Base-by-base conservation (phyloP, 116 monocot genomes). In the Trichopus zeylanicus region DNA sequence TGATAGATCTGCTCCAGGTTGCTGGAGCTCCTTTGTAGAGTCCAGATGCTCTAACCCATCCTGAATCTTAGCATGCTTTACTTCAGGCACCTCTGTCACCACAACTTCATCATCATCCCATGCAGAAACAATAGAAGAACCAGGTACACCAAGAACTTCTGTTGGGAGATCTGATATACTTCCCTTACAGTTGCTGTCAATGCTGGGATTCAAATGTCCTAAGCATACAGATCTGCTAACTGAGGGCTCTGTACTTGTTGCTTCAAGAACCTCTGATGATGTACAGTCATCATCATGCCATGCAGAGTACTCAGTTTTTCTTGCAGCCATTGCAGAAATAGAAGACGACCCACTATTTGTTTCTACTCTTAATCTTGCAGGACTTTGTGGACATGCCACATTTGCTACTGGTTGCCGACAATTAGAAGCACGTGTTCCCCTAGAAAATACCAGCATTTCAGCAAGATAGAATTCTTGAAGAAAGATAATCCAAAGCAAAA, bases 341-440 rank as follows among this genome's bases (percentile, higher is more conserved):
- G 26, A 52, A 31, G 75, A 68, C 27, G 74, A 31, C 57, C 15
- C 48, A 55, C 46, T 56, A 34, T 59, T 28, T n/a, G 34, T 19
- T 9, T 79, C 82, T 26, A 28, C 31, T 48, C 75, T 87, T 60
- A 56, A 67, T 55, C 71, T 83, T 23, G 37, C 29, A 64, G 70
- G 23, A 25, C 48, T 55, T 62, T 70, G 65, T 21, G 66, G 64
- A 21, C 66, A 76, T 59, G 61, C 58, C 20, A 51, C 33, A 34
- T 60, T 72, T 60, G 80, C 48, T 61, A 73, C 32, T 18, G 70
- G 15, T 29, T 58, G 38, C 29, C 63, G 67, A 23, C 76, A 46
- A 76, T 69, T 84, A 55, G 73, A 65, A 72, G 58, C 52, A 4
- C 75, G 76, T 31, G 53, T 38, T 67, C 91, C 91, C 86, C 91